Conservation (phyloP, 371 early-diverging fungal genomes). For the Mucor ambiguus region DNA sequence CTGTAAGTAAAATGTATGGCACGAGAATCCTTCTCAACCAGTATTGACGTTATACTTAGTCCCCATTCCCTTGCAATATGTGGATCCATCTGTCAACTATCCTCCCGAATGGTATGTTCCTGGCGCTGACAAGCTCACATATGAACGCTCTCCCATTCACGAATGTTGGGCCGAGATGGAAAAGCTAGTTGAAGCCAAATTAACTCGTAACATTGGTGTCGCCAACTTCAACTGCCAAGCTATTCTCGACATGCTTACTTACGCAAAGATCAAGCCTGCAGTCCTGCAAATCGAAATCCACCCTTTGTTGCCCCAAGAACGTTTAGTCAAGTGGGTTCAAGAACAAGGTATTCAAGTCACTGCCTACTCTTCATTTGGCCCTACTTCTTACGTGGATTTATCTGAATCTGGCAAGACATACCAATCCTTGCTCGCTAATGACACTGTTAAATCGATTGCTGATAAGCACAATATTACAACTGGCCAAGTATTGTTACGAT, state of each 20-base stretch:
- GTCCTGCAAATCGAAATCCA: conserved; percentile 66
- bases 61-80: conserved; percentile 43
- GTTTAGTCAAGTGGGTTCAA: conserved; percentile 46
- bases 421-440: conserved; percentile 36
- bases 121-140: conserved; percentile 22
- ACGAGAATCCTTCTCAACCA: conserved; percentile 39
- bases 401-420: conserved; percentile 48
- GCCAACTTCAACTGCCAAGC: conserved; percentile 60
- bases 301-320: conserved; percentile 67
- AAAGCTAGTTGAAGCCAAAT: conserved; percentile 38
- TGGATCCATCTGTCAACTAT: conserved; percentile 30
- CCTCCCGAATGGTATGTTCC: conserved; percentile 45
- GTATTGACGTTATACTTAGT: conserved; percentile 20
- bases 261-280: conserved; percentile 46
- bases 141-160: conserved; percentile 44
- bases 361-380: conserved; percentile 69
- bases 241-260: conserved; percentile 41
- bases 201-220: conserved; percentile 58
- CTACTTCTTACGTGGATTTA: conserved; percentile 54
- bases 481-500: conserved; percentile 52
- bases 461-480: conserved; percentile 22
- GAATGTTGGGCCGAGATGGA: conserved; percentile 51
- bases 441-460: conserved; percentile 31
- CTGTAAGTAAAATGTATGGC: conserved; percentile 26
- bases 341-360: conserved; percentile 53